phyloP scores from a whole-genome alignment of 176 grass and related monocot species.

The Ampelocalamus luodianensis region DNA sequence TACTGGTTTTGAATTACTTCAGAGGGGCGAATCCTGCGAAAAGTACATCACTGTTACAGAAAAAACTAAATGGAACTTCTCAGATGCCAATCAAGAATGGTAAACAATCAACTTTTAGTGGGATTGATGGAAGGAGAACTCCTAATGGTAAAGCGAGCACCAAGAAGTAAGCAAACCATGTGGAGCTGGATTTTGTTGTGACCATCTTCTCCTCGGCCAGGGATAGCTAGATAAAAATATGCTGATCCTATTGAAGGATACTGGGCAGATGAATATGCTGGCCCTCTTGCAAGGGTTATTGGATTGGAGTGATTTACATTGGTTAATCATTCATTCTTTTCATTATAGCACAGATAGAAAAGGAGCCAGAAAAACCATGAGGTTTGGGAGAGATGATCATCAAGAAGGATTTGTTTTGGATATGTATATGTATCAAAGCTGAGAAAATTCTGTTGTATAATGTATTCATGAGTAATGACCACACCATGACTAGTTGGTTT shows the following conservation, averaged over 20 bases:
- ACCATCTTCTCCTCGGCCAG: neutral
- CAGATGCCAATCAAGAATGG: constrained; percentile 31
- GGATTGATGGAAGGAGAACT: constrained; percentile 42
- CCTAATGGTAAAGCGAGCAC: constrained; percentile 46
- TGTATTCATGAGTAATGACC: constrained; percentile 16
- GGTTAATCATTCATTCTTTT: constrained; percentile 13
- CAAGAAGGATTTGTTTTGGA: constrained; percentile 6
- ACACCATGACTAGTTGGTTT: neutral
- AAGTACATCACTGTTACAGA: constrained; percentile 41
- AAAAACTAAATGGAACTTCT: constrained; percentile 34
- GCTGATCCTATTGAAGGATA: neutral
- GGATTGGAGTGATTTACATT: neutral
- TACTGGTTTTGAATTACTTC: constrained; percentile 14
- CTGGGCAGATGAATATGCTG: neutral
- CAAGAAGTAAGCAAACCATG: constrained; percentile 39
- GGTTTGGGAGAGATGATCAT: neutral
- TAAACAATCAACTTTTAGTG: constrained; percentile 18
- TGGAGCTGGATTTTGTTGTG: constrained; percentile 15
- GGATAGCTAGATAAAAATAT: constrained; percentile 38
- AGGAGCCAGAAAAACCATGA: neutral
- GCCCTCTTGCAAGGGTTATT: neutral
- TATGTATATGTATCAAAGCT: neutral
- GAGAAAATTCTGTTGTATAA: constrained; percentile 22
- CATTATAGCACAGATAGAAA: constrained; percentile 22
- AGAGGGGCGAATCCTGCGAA: constrained; percentile 43